Evolutionary conservation across 768 basidiomycete species (phyloP).

Genomic region (Cystofilobasidium bisporidii): DNA sequence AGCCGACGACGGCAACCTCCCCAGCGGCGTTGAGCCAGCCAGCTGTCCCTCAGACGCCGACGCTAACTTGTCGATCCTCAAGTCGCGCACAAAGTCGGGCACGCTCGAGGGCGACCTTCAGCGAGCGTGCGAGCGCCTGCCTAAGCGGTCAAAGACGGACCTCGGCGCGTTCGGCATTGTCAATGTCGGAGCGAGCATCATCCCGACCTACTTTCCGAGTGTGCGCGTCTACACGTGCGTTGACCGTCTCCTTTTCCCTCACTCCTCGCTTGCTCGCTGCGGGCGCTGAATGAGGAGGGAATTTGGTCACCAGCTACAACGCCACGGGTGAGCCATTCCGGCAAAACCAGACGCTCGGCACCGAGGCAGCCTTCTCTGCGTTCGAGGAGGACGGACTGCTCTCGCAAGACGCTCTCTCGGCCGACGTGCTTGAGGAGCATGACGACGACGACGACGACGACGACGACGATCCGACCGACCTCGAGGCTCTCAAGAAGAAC

Average conservation of each 20-base stretch:
- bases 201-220: slow-evolving; percentile 78
- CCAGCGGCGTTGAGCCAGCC: too few relatives aligned
- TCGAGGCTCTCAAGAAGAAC: slow-evolving; percentile 33
- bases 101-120: slow-evolving; percentile 53
- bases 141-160: slow-evolving; percentile 43
- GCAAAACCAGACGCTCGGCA: slow-evolving; percentile 4
- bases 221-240: slow-evolving; percentile 63
- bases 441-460: slow-evolving; percentile 29
- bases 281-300: too few relatives aligned
- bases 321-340: slow-evolving; percentile 42
- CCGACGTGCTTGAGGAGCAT: slow-evolving; percentile 2
- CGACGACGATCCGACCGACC: slow-evolving; percentile 15
- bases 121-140: slow-evolving; percentile 55
- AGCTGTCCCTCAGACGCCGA: background rate
- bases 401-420: slow-evolving; percentile 24
- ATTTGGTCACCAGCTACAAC: too few relatives aligned
- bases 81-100: slow-evolving; percentile 35
- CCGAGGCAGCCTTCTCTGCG: background rate
- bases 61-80: background rate
- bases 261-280: background rate
- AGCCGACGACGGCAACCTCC: background rate
- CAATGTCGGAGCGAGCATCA: slow-evolving; percentile 69
- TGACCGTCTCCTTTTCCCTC: background rate
- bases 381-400: slow-evolving; percentile 12
- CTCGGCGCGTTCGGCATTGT: slow-evolving; percentile 62